These are phyloP conservation scores for Cenchrus purpureus DNA, from an alignment of 176 grass and related monocot genomes.

Conservation along the genomic window DNA sequence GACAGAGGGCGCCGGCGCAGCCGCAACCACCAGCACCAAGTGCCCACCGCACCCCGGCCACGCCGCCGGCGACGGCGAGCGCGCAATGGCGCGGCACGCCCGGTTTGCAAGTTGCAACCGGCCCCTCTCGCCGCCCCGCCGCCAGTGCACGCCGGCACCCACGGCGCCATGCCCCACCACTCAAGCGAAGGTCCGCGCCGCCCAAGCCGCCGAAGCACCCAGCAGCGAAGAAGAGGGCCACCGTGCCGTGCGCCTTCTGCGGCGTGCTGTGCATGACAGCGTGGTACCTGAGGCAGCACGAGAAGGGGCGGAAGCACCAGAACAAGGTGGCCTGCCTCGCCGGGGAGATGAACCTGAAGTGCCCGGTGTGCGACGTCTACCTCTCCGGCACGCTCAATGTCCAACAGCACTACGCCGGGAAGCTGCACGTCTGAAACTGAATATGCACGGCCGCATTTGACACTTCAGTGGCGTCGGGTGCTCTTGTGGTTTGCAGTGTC, in stretches of 20 bases:
- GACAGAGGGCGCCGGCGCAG: not conserved
- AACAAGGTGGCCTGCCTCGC: conserved; percentile 44
- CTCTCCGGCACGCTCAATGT: conserved; percentile 43
- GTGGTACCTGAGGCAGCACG: conserved; percentile 43
- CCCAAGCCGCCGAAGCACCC: not conserved
- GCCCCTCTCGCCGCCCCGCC: not conserved
- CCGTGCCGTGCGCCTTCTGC: conserved; percentile 34
- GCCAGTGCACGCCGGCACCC: not conserved
- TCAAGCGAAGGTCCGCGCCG: not conserved
- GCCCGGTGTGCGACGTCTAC: conserved; percentile 44
- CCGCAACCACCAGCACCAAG: not conserved
- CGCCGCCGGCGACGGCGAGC: not conserved
- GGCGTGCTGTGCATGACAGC: conserved; percentile 34
- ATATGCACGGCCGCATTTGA: not conserved
- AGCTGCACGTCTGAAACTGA: conserved; percentile 14
- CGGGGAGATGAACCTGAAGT: conserved; percentile 44
- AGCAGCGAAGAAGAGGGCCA: not conserved
- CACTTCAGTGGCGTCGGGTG: not conserved
- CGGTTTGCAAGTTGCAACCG: not conserved
- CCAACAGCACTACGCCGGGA: conserved; percentile 46
- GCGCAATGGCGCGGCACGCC: not conserved
- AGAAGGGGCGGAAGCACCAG: conserved; percentile 47
- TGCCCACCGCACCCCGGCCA: not conserved
- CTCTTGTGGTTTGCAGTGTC: not conserved
- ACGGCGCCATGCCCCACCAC: not conserved